Base-by-base conservation (phyloP, 495 filamentous ascomycete genomes). In the Tirmania nivea region DNA sequence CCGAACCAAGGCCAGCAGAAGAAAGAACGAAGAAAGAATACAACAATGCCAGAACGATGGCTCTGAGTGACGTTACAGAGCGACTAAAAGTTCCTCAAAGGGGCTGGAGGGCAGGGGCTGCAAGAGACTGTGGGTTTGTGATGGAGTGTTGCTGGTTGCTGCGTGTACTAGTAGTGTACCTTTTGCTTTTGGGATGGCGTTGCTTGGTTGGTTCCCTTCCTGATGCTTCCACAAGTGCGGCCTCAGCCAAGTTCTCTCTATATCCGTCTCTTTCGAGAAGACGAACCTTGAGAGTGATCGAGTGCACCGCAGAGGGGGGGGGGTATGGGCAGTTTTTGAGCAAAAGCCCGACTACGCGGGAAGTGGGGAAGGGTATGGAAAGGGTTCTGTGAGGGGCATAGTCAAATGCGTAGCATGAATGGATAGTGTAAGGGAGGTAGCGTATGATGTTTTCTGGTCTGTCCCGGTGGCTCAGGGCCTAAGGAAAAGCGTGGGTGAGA, bases 71-170 rank as follows among this genome's bases (percentile, higher is more conserved):
- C 39, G 39, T 45, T 54, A 9, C 50, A 17, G 53, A 72, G 71
- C 58, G 71, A 77, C 56, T 60, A 59, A 25, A 69, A 66, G 14
- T 74, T 68, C 53, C 57, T 77, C 3, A n/a, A n/a, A n/a, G n/a
- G n/a, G n/a, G n/a, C n/a, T n/a, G n/a, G 72, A 76, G 47, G 69
- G 68, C 48, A 63, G 76, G 34, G 66, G 74, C 8, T 68, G 68
- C 0, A 73, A 78, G 59, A 31, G 25, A 31, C 25, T 31, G 25
- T 31, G 7, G 25, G 25, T 31, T 31, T 31, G 25, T 31, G 25
- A 31, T 31, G 25, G 25, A n/a, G n/a, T n/a, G n/a, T n/a, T n/a
- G n/a, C n/a, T n/a, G 25, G 7, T 3, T 5, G 25, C 25, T 31
- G 25, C 2, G 25, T 31, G 25, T 31, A 31, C 25, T 31, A 31